phyloP scores from a whole-genome alignment of 2,329 filamentous ascomycete genomes.

The Aspergillus tamarii region DNA sequence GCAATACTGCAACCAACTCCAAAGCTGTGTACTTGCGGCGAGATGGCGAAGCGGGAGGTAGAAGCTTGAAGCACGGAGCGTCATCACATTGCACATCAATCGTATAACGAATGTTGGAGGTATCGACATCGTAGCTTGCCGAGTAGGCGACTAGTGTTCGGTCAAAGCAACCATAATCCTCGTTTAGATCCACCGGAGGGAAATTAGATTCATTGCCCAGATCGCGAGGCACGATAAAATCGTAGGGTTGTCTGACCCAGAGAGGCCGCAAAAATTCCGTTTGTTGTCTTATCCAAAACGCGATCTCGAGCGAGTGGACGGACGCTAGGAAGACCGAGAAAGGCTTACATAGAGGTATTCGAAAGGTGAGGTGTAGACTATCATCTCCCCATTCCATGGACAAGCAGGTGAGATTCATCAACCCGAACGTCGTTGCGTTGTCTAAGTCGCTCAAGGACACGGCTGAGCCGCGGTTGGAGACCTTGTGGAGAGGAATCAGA shows the following conservation, averaged over 20 bases:
- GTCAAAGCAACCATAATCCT: conserved; percentile 67
- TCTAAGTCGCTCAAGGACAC: conserved; percentile 57
- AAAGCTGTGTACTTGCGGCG: conserved; percentile 60
- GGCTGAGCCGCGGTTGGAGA: conserved; percentile 56
- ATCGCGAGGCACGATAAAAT: conserved; percentile 61
- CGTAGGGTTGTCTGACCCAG: conserved; percentile 66
- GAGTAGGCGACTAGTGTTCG: conserved; percentile 71
- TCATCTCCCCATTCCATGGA: conserved; percentile 66
- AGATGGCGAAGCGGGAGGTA: conserved; percentile 56
- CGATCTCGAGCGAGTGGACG: conserved; percentile 66
- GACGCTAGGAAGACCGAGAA: conserved; percentile 66
- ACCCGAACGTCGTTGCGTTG: conserved; percentile 60
- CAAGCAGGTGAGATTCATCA: conserved; percentile 64
- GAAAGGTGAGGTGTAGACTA: conserved; percentile 67
- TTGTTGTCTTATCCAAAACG: conserved; percentile 62
- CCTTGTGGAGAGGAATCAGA: conserved; percentile 66
- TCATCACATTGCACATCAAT: conserved; percentile 67
- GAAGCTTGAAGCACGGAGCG: conserved; percentile 66
- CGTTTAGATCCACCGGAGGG: conserved; percentile 52
- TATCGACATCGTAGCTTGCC: conserved; percentile 68
- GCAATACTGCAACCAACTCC: conserved; percentile 71
- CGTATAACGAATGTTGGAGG: conserved; percentile 67
- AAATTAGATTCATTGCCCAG: conserved; percentile 55
- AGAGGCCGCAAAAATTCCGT: conserved; percentile 67
- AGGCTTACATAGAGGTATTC: conserved; percentile 59